These are phyloP conservation scores for Colletotrichum eremochloae DNA, from an alignment of 2,329 filamentous ascomycete genomes.

Conservation along the genomic window DNA sequence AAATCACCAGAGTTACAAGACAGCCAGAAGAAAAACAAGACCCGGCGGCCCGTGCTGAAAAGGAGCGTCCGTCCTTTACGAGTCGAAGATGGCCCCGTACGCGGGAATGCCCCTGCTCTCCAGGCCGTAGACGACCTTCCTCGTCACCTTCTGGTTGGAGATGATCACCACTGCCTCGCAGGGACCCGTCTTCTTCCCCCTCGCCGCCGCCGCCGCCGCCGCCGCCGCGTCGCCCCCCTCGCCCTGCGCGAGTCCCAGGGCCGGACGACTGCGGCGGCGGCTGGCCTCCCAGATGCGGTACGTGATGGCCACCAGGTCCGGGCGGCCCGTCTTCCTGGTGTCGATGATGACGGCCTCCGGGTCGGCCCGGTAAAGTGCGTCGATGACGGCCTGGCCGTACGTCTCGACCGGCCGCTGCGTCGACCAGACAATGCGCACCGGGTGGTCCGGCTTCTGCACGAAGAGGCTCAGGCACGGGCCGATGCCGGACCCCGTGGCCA, in stretches of 20 bases:
- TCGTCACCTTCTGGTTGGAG: slow-evolving; percentile 76
- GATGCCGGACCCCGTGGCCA: slow-evolving; percentile 81
- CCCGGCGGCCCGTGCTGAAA: neutral
- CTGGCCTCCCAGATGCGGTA: slow-evolving; percentile 47
- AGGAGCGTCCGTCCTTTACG: slow-evolving; percentile 44
- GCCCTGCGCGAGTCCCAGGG: slow-evolving; percentile 21
- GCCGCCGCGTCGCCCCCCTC: neutral
- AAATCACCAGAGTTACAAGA: neutral
- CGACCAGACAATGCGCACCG: slow-evolving; percentile 77
- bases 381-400: slow-evolving; percentile 70
- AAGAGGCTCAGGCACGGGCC: slow-evolving; percentile 73
- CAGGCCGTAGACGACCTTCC: slow-evolving; percentile 76
- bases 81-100: slow-evolving; percentile 82
- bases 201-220: neutral
- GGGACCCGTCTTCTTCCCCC: slow-evolving; percentile 52
- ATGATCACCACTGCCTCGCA: slow-evolving; percentile 81
- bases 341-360: slow-evolving; percentile 76
- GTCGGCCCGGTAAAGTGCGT: slow-evolving; percentile 69
- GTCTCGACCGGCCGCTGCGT: slow-evolving; percentile 72
- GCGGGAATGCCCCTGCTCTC: slow-evolving; percentile 75
- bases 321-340: slow-evolving; percentile 69
- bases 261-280: slow-evolving; percentile 21
- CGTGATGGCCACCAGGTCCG: slow-evolving; percentile 61
- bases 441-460: slow-evolving; percentile 57
- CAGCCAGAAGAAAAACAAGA: neutral